Percentiles rank a stretch among this genome's conserved stretches.
Conservation (phyloP, 2,329 filamentous ascomycete species). For the Xylaria sp. region DNA sequence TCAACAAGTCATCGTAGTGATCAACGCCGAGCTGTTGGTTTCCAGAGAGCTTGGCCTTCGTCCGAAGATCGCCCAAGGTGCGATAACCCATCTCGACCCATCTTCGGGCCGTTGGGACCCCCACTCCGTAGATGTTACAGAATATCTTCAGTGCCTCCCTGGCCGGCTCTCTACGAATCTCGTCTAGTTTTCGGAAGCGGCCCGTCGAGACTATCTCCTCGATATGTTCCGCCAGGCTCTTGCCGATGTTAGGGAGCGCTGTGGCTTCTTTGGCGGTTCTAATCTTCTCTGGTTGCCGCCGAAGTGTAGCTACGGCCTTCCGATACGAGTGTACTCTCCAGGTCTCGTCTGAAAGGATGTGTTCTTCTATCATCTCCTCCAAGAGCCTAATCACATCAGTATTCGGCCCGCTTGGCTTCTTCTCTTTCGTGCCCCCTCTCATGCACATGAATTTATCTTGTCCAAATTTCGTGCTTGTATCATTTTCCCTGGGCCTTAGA, state of each 20-base stretch:
- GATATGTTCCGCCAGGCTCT: conserved; percentile 82
- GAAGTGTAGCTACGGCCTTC: conserved; percentile 78
- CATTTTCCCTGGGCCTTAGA: neutral
- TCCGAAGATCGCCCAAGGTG: conserved; percentile 76
- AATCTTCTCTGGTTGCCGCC: conserved; percentile 72
- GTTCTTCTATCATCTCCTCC: conserved; percentile 82
- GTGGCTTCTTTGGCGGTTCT: conserved; percentile 76
- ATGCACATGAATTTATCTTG: conserved; percentile 67
- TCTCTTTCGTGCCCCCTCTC: conserved; percentile 60
- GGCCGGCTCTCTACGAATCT: conserved; percentile 73
- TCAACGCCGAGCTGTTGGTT: conserved; percentile 82
- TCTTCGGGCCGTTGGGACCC: conserved; percentile 73
- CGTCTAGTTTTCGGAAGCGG: conserved; percentile 76
- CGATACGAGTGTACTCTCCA: conserved; percentile 83
- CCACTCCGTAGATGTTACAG: conserved; percentile 82
- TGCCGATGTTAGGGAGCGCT: conserved; percentile 74
- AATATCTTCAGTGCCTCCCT: conserved; percentile 76
- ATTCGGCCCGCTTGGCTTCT: conserved; percentile 72
- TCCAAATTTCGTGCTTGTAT: conserved; percentile 33
- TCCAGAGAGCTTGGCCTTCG: conserved; percentile 70
- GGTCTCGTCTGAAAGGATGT: conserved; percentile 77
- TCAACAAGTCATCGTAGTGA: conserved; percentile 81
- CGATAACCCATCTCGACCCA: conserved; percentile 82
- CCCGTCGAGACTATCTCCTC: conserved; percentile 87
- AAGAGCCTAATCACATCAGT: conserved; percentile 78